Evolutionary conservation across 768 basidiomycete genomes (phyloP).

Genomic region (Podaxis carcinomalis): DNA sequence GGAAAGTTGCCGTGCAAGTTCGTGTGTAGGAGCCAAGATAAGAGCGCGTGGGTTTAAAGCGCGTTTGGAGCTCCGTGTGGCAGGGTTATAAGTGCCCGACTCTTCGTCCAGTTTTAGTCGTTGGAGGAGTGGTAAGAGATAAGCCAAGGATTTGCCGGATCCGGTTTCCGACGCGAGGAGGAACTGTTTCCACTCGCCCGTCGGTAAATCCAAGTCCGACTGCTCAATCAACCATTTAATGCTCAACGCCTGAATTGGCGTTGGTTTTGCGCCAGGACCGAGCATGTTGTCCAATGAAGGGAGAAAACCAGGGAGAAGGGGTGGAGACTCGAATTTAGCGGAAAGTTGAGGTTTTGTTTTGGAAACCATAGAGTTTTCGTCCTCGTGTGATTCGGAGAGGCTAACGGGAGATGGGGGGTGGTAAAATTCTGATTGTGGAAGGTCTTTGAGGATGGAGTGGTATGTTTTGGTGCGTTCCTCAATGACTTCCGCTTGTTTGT

Average conservation of each 20-base stretch:
- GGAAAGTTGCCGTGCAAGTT: conserved; percentile 79
- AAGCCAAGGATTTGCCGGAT: conserved; percentile 89
- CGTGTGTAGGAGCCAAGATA: conserved; percentile 85
- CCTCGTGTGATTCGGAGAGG: conserved; percentile 4
- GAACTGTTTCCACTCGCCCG: conserved; percentile 40
- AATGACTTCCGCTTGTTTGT: not conserved
- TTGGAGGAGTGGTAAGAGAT: conserved; percentile 81
- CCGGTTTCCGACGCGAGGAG: conserved; percentile 88
- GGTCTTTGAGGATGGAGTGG: not conserved
- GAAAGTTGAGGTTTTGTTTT: conserved; percentile 20
- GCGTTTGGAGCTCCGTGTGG: not conserved
- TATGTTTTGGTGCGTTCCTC: not conserved
- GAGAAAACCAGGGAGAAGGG: conserved; percentile 62
- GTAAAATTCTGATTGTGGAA: conserved; percentile 13
- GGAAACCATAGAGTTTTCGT: not conserved
- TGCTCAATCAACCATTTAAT: conserved; percentile 56
- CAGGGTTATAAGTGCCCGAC: not conserved
- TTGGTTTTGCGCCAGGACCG: conserved; percentile 55
- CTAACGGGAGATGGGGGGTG: conserved; percentile 14
- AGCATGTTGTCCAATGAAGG: conserved; percentile 53
- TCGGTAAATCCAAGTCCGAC: conserved; percentile 10
- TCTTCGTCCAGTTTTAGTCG: conserved; percentile 65
- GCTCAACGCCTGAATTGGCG: conserved; percentile 75
- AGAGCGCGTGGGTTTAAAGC: conserved; percentile 67
- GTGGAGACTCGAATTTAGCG: conserved; percentile 59